These are phyloP conservation scores for Talaromyces albobiverticillius DNA, from an alignment of 2,329 filamentous ascomycete species.

Conservation along the genomic window DNA sequence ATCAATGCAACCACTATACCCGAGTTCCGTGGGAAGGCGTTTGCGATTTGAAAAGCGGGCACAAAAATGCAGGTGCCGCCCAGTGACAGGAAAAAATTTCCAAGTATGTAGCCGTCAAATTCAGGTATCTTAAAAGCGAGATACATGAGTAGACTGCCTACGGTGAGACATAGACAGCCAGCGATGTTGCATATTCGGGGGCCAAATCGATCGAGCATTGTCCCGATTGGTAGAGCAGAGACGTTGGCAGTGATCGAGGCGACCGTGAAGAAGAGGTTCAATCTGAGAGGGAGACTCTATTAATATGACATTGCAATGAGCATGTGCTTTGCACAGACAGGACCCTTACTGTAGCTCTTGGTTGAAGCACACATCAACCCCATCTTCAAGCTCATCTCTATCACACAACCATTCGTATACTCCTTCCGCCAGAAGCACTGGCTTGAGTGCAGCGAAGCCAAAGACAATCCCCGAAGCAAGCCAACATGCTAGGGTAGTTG, in stretches of 20 bases:
- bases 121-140: slow-evolving; percentile 58
- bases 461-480: slow-evolving; percentile 77
- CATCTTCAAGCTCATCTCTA: slow-evolving; percentile 45
- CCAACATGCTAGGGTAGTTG: slow-evolving; percentile 69
- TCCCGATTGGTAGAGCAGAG: slow-evolving; percentile 77
- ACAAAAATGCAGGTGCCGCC: slow-evolving; percentile 80
- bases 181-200: slow-evolving; percentile 73
- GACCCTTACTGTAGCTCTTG: slow-evolving; percentile 50
- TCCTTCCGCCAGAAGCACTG: slow-evolving; percentile 70
- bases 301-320: slow-evolving; percentile 9
- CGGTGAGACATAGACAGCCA: slow-evolving; percentile 63
- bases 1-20: slow-evolving; percentile 74
- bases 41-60: slow-evolving; percentile 77
- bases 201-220: slow-evolving; percentile 77
- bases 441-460: slow-evolving; percentile 80
- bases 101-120: slow-evolving; percentile 72
- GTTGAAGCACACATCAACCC: slow-evolving; percentile 53
- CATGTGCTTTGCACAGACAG: background rate
- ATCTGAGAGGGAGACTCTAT: slow-evolving; percentile 27
- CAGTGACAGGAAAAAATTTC: slow-evolving; percentile 71
- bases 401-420: slow-evolving; percentile 67
- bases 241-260: slow-evolving; percentile 87
- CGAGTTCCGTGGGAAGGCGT: slow-evolving; percentile 72
- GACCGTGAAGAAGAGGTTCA: slow-evolving; percentile 90
- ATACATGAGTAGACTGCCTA: slow-evolving; percentile 69